Evolutionary conservation across 306 rosid species (phyloP).

Genomic region (Gleditsia sinensis): DNA sequence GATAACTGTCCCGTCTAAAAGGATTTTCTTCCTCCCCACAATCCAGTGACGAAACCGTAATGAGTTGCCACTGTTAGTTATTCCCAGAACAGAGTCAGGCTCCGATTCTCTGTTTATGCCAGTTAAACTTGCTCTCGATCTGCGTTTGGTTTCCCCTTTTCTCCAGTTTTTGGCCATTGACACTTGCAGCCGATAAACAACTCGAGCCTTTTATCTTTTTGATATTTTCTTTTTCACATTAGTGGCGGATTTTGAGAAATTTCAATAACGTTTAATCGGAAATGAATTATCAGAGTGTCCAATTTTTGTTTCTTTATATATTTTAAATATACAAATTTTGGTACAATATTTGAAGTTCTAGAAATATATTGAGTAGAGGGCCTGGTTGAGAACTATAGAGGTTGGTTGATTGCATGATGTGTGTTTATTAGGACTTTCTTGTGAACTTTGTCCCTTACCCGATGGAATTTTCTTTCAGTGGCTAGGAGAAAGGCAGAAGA

Average conservation of each 20-base stretch:
- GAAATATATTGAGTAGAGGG: neutral
- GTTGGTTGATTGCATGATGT: neutral
- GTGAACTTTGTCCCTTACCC: neutral
- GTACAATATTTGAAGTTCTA: neutral
- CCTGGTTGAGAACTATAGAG: neutral
- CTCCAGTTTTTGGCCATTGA: neutral
- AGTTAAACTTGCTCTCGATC: neutral
- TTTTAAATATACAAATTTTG: neutral
- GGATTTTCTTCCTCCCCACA: neutral
- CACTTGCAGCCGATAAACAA: neutral
- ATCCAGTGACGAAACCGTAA: neutral
- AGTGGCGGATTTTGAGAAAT: neutral
- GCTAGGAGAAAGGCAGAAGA: conserved; percentile 47
- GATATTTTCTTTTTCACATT: neutral
- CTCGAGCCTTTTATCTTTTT: neutral
- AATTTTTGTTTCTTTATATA: neutral
- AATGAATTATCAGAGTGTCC: neutral
- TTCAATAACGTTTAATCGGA: neutral
- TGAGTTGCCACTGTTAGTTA: neutral
- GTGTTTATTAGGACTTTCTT: neutral
- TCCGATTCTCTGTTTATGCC: neutral
- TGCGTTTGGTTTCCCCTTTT: neutral
- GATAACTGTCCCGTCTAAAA: neutral
- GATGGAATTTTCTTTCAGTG: conserved; percentile 32
- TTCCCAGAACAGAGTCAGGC: neutral